phyloP scores from a whole-genome alignment of 148 eudicot species.

The Cornus florida region DNA sequence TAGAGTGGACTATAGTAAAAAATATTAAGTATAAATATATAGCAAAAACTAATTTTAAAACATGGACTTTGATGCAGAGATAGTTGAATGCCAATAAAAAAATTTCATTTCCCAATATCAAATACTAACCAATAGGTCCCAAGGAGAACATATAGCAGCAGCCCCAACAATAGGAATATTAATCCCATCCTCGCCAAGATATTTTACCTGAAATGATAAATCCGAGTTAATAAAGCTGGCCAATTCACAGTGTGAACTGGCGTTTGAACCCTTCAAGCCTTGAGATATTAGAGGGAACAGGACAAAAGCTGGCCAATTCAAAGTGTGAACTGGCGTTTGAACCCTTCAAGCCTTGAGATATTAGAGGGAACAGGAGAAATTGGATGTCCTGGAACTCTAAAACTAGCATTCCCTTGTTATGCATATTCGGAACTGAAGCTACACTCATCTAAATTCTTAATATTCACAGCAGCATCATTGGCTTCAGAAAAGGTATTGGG shows the following conservation, averaged over 20 bases:
- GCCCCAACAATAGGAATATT: conserved; percentile 76
- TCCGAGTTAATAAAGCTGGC: neutral
- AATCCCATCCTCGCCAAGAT: conserved; percentile 87
- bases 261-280: too few species aligned
- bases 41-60: too few species aligned
- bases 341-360: too few species aligned
- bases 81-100: neutral
- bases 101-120: neutral
- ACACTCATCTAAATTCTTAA: too few species aligned
- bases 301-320: neutral
- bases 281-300: too few species aligned
- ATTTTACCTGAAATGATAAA: conserved; percentile 61
- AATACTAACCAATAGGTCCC: conserved; percentile 85
- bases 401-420: too few species aligned
- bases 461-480: too few species aligned
- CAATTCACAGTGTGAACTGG: neutral
- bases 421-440: too few species aligned
- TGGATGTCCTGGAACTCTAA: too few species aligned
- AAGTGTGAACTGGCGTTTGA: too few species aligned
- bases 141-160: conserved; percentile 83
- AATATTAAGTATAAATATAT: neutral
- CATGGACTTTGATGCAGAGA: neutral
- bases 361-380: too few species aligned
- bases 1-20: neutral
- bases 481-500: too few species aligned